These are phyloP conservation scores for Aspergillus calidoustus DNA, from an alignment of 2,329 filamentous ascomycete species.

Conservation along the genomic window DNA sequence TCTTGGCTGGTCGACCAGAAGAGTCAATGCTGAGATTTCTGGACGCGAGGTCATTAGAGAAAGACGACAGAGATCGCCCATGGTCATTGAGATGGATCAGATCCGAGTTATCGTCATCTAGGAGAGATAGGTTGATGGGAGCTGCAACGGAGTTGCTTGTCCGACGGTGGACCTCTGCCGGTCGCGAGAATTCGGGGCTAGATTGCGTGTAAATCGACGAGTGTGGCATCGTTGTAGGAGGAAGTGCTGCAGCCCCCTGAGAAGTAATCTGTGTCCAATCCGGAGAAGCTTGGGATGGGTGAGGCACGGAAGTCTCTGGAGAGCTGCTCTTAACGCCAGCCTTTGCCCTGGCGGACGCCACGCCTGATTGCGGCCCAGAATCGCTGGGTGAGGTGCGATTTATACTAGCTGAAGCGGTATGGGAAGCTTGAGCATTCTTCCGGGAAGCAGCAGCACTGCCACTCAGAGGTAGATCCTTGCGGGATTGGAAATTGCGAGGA, in stretches of 20 bases:
- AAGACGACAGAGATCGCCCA: conserved; percentile 26
- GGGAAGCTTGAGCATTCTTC: conserved; percentile 61
- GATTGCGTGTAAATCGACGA: conserved; percentile 55
- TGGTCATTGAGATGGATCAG: conserved; percentile 34
- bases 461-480: conserved; percentile 88
- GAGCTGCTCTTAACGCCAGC: conserved; percentile 39
- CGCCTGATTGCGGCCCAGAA: conserved; percentile 30
- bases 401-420: conserved; percentile 31
- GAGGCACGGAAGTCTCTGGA: conserved; percentile 36
- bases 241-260: conserved; percentile 25
- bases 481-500: conserved; percentile 90
- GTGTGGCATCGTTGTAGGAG: conserved; percentile 29
- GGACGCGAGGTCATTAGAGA: conserved; percentile 32
- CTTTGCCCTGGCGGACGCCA: conserved; percentile 36
- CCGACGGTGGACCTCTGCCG: conserved; percentile 42
- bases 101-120: conserved; percentile 60
- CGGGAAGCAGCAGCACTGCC: conserved; percentile 79
- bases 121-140: conserved; percentile 60
- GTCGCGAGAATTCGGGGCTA: conserved; percentile 56
- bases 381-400: conserved; percentile 40
- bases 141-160: conserved; percentile 43
- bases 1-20: conserved; percentile 42
- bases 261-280: conserved; percentile 45
- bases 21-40: conserved; percentile 34
- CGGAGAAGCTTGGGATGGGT: conserved; percentile 32